phyloP scores from a whole-genome alignment of 2,329 filamentous ascomycete genomes.

The Colletotrichum sp. region DNA sequence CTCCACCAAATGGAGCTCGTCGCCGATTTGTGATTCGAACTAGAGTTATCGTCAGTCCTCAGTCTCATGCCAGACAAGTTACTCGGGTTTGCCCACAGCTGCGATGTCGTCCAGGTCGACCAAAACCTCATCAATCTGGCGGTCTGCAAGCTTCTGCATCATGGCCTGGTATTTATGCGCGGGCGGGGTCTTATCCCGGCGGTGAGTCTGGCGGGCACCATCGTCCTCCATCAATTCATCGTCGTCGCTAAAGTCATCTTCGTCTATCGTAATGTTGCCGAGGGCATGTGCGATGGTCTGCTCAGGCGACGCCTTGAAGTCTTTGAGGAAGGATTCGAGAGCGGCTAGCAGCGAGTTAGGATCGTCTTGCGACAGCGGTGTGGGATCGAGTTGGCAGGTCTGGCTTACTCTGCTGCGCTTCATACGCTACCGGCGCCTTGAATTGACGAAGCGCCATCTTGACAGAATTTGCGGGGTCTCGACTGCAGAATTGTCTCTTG shows the following conservation, averaged over 20 bases:
- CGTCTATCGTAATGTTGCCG: slow-evolving; percentile 83
- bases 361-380: background rate
- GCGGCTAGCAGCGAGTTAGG: slow-evolving; percentile 58
- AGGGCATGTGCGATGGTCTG: slow-evolving; percentile 80
- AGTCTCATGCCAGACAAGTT: slow-evolving; percentile 78
- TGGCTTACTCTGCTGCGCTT: slow-evolving; percentile 77
- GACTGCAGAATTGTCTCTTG: background rate
- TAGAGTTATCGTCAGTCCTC: slow-evolving; percentile 52
- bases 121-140: slow-evolving; percentile 75
- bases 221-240: slow-evolving; percentile 92
- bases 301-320: slow-evolving; percentile 82
- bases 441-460: slow-evolving; percentile 86
- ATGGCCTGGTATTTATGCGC: slow-evolving; percentile 89
- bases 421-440: slow-evolving; percentile 83
- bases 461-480: slow-evolving; percentile 19
- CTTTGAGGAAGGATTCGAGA: slow-evolving; percentile 86
- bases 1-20: slow-evolving; percentile 75
- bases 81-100: slow-evolving; percentile 64
- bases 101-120: slow-evolving; percentile 91
- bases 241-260: slow-evolving; percentile 85
- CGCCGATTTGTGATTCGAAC: slow-evolving; percentile 77
- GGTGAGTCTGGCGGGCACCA: slow-evolving; percentile 57
- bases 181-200: slow-evolving; percentile 55
- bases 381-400: slow-evolving; percentile 12
- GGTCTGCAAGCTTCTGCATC: slow-evolving; percentile 86